These are phyloP conservation scores for Colletotrichum lindemuthianum DNA, from an alignment of 2,329 filamentous ascomycete species.

Conservation along the genomic window DNA sequence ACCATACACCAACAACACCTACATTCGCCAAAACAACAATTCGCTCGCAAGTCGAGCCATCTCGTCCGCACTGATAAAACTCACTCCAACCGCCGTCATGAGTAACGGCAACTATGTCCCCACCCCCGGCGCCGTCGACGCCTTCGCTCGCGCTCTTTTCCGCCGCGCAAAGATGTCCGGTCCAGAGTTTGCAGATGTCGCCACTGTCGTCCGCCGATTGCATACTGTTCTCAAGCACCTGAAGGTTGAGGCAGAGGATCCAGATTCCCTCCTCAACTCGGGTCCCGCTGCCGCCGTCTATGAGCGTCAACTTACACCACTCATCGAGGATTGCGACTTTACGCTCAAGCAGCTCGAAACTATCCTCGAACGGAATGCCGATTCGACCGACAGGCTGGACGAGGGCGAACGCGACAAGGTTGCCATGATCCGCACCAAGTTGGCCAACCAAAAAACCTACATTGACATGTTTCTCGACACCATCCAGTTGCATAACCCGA, in stretches of 20 bases:
- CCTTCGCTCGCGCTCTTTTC: slow-evolving; percentile 65
- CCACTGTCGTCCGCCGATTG: slow-evolving; percentile 61
- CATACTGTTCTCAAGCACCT: slow-evolving; percentile 67
- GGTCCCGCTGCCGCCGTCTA: slow-evolving; percentile 53
- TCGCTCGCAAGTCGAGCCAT: slow-evolving; percentile 19
- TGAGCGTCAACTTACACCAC: slow-evolving; percentile 58
- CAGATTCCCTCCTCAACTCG: slow-evolving; percentile 63
- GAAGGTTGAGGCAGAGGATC: slow-evolving; percentile 65
- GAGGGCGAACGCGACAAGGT: slow-evolving; percentile 51
- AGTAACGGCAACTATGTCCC: slow-evolving; percentile 46
- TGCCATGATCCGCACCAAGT: slow-evolving; percentile 54
- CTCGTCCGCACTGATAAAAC: slow-evolving; percentile 26
- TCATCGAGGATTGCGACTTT: slow-evolving; percentile 66
- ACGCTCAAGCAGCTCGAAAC: slow-evolving; percentile 64
- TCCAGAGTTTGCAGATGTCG: slow-evolving; percentile 60
- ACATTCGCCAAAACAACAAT: background rate
- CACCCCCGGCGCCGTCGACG: slow-evolving; percentile 65
- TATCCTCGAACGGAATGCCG: slow-evolving; percentile 59
- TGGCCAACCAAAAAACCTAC: slow-evolving; percentile 62
- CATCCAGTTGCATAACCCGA: slow-evolving; percentile 62
- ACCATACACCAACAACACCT: background rate
- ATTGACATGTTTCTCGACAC: slow-evolving; percentile 68
- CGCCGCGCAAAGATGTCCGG: slow-evolving; percentile 61
- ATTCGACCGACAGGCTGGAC: slow-evolving; percentile 36
- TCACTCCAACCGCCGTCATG: slow-evolving; percentile 41